phyloP scores from a whole-genome alignment of 1,139 yeast species.

The Nakaseomyces delphensis region DNA sequence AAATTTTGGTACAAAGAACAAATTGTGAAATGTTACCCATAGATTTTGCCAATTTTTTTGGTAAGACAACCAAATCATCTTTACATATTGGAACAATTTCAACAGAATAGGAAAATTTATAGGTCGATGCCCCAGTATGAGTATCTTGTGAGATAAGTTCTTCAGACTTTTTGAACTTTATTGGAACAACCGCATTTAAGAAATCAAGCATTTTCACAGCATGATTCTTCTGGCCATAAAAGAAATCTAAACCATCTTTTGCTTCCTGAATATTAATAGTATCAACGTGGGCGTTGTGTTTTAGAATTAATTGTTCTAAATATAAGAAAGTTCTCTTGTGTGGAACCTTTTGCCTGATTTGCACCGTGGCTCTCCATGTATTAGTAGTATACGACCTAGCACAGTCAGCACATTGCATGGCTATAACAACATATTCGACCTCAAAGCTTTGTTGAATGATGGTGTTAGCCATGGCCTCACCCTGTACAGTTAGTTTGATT shows the following conservation, averaged over 20 bases:
- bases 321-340: constrained; percentile 94
- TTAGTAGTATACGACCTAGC: constrained; percentile 92
- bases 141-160: constrained; percentile 89
- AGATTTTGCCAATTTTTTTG: constrained; percentile 72
- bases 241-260: constrained; percentile 92
- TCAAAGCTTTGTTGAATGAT: constrained; percentile 92
- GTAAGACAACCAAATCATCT: constrained; percentile 88
- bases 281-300: constrained; percentile 89
- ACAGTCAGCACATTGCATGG: constrained; percentile 98
- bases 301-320: constrained; percentile 87
- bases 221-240: constrained; percentile 78
- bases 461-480: constrained; percentile 89
- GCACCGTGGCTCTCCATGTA: constrained; percentile 97
- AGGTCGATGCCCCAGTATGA: constrained; percentile 79
- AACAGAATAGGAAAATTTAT: constrained; percentile 85
- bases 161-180: constrained; percentile 75
- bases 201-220: constrained; percentile 93
- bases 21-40: constrained; percentile 78
- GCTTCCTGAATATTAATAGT: constrained; percentile 89
- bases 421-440: constrained; percentile 87
- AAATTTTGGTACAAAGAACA: constrained; percentile 75
- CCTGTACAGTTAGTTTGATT: constrained; percentile 87
- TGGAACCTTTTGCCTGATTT: constrained; percentile 92
- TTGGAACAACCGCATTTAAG: constrained; percentile 78
- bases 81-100: constrained; percentile 97